Percentiles rank a stretch among this genome's conserved stretches.
phyloP scores from a whole-genome alignment of 1,284 basidiomycete genomes.

The Malassezia obtusa region DNA sequence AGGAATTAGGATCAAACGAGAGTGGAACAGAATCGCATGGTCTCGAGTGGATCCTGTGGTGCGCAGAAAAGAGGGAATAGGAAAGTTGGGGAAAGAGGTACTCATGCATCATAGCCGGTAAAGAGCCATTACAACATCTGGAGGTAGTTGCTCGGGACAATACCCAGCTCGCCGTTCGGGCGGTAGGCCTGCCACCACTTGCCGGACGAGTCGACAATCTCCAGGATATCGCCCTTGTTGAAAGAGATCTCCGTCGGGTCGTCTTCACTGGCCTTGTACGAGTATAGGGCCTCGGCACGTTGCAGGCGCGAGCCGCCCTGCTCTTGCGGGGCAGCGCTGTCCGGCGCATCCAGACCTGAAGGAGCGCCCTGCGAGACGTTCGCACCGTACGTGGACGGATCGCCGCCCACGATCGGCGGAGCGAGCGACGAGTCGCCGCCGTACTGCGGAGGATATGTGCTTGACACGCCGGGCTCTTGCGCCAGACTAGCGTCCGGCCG shows the following conservation, averaged over 20 bases:
- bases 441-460: neutral
- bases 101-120: neutral
- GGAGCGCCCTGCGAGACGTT: slow-evolving; percentile 4
- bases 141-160: slow-evolving; percentile 50
- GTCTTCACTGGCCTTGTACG: slow-evolving; percentile 79
- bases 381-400: neutral
- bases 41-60: too few species aligned
- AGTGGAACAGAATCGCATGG: neutral
- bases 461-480: neutral
- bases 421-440: neutral
- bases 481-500: too few species aligned
- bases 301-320: slow-evolving; percentile 52
- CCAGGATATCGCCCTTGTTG: slow-evolving; percentile 80
- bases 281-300: slow-evolving; percentile 72
- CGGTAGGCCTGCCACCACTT: slow-evolving; percentile 76
- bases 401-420: neutral
- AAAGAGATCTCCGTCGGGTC: slow-evolving; percentile 96
- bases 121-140: slow-evolving; percentile 24
- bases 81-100: neutral
- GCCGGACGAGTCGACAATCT: slow-evolving; percentile 77
- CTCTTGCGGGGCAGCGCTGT: slow-evolving; percentile 4
- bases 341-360: neutral
- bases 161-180: slow-evolving; percentile 68
- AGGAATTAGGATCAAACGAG: neutral
- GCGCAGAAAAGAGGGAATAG: neutral